A percentile compares a stretch with the other conserved stretches of the same genome.
Conservation (phyloP, 1,284 basidiomycete genomes). For the Ganoderma lingzhi region DNA sequence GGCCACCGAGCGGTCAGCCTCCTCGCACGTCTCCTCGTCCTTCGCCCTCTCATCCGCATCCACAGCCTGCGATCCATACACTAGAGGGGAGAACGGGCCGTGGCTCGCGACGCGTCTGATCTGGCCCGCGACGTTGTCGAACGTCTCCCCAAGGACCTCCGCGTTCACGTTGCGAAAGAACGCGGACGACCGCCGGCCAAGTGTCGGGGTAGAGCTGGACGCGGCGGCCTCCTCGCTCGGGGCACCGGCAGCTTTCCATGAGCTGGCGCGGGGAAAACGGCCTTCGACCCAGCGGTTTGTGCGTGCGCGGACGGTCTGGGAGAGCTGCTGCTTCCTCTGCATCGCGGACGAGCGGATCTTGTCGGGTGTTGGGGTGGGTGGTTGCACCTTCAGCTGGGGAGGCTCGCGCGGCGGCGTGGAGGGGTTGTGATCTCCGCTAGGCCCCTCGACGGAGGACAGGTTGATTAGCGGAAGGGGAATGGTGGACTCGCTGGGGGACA, state of each 20-base stretch:
- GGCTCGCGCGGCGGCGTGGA: constrained; percentile 32
- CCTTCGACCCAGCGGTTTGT: constrained; percentile 63
- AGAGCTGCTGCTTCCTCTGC: constrained; percentile 52
- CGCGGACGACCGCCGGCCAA: constrained; percentile 13
- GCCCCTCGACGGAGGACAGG: constrained; percentile 23
- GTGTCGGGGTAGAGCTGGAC: constrained; percentile 13
- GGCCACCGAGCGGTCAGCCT: constrained; percentile 28
- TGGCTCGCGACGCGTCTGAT: constrained; percentile 34
- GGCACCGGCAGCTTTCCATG: constrained; percentile 2
- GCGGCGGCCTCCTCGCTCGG: background rate
- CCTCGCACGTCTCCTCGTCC: constrained; percentile 18
- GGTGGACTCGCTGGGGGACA: constrained; percentile 24
- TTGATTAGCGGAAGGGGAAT: constrained; percentile 24
- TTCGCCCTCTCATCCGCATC: constrained; percentile 9
- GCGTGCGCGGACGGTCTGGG: constrained; percentile 60
- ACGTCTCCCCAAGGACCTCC: constrained; percentile 38
- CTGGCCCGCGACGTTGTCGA: constrained; percentile 37
- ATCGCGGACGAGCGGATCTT: constrained; percentile 29
- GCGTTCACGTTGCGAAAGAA: constrained; percentile 19
- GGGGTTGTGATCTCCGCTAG: constrained; percentile 14
- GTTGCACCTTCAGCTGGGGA: constrained; percentile 32
- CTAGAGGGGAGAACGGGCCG: constrained; percentile 20
- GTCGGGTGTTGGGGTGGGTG: constrained; percentile 36
- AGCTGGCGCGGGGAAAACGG: constrained; percentile 45
- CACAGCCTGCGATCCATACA: constrained; percentile 8